Evolutionary conservation across 2,329 filamentous ascomycete genomes (phyloP).

Genomic region (Alternaria hordeiaustralica): DNA sequence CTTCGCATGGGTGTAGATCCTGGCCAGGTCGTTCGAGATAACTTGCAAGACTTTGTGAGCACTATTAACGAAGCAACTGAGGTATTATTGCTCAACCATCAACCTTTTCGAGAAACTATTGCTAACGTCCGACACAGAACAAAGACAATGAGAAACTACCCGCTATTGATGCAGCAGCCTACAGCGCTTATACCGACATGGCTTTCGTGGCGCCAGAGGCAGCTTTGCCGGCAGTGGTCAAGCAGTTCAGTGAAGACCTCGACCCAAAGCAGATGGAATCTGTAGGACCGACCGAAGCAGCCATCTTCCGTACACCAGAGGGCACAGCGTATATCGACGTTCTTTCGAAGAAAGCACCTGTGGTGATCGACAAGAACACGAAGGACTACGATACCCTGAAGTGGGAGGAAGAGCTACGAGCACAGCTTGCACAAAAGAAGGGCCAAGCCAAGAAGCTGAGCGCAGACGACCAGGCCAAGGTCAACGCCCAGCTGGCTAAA

Average conservation of each 20-base stretch:
- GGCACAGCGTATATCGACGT: conserved; percentile 91
- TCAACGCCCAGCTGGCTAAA: conserved; percentile 88
- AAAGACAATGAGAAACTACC: conserved; percentile 33
- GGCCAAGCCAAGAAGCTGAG: conserved; percentile 90
- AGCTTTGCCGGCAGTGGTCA: conserved; percentile 77
- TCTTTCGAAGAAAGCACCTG: conserved; percentile 78
- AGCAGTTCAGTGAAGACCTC: conserved; percentile 76
- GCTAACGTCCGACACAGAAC: conserved; percentile 20
- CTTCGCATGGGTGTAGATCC: conserved; percentile 83
- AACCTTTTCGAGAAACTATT: not conserved
- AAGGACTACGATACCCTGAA: conserved; percentile 97
- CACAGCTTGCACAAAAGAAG: conserved; percentile 90
- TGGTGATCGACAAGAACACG: conserved; percentile 81
- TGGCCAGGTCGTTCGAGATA: conserved; percentile 72
- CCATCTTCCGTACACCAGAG: conserved; percentile 89
- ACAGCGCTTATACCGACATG: conserved; percentile 84
- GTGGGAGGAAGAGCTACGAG: conserved; percentile 92
- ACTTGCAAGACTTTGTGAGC: conserved; percentile 69
- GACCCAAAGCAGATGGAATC: conserved; percentile 71
- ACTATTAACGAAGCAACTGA: conserved; percentile 67
- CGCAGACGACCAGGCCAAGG: conserved; percentile 84
- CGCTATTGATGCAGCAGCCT: conserved; percentile 72
- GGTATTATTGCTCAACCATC: conserved; percentile 54
- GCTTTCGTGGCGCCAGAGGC: conserved; percentile 89
- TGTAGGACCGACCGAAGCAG: conserved; percentile 85